These are phyloP conservation scores for Aspergillus melleus DNA, from an alignment of 2,329 filamentous ascomycete genomes.

Conservation along the genomic window DNA sequence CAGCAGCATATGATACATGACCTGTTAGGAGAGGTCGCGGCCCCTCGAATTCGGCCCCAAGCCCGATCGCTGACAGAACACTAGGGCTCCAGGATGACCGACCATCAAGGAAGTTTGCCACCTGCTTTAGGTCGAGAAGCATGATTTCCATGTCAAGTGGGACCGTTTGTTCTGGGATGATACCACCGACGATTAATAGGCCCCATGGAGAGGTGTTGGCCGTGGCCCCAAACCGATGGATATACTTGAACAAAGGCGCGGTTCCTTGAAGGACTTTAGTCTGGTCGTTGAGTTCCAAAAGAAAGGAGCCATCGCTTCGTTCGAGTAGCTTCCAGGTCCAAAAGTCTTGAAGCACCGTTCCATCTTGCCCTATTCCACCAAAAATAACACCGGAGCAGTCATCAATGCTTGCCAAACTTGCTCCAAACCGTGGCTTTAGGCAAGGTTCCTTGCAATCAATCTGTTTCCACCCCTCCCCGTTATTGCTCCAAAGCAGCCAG, in stretches of 20 bases:
- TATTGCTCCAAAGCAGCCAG: conserved; percentile 56
- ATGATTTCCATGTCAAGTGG: conserved; percentile 56
- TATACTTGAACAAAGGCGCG: conserved; percentile 31
- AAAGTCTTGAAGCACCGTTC: conserved; percentile 61
- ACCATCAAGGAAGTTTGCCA: conserved; percentile 19
- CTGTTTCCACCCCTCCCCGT: conserved; percentile 51
- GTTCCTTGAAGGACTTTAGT: conserved; percentile 25
- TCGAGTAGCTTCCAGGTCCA: conserved; percentile 64
- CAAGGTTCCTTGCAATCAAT: conserved; percentile 35
- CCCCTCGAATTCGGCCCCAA: conserved; percentile 28
- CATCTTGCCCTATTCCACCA: conserved; percentile 70
- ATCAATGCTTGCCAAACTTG: conserved; percentile 46
- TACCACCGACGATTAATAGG: conserved; percentile 55
- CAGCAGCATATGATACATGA: conserved; percentile 55
- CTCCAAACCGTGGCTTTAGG: conserved; percentile 57
- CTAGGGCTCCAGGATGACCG: conserved; percentile 22
- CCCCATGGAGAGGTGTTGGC: conserved; percentile 47
- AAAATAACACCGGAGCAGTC: conserved; percentile 62
- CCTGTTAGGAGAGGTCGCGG: conserved; percentile 71
- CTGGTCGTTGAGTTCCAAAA: conserved; percentile 26
- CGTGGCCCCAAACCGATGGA: conserved; percentile 53
- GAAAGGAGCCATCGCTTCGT: conserved; percentile 31
- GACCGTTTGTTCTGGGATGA: conserved; percentile 40
- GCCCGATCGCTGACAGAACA: conserved; percentile 28
- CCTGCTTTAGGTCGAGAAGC: conserved; percentile 30